Conservation (phyloP, 106 monocot species). For the Platanthera guangdongensis region DNA sequence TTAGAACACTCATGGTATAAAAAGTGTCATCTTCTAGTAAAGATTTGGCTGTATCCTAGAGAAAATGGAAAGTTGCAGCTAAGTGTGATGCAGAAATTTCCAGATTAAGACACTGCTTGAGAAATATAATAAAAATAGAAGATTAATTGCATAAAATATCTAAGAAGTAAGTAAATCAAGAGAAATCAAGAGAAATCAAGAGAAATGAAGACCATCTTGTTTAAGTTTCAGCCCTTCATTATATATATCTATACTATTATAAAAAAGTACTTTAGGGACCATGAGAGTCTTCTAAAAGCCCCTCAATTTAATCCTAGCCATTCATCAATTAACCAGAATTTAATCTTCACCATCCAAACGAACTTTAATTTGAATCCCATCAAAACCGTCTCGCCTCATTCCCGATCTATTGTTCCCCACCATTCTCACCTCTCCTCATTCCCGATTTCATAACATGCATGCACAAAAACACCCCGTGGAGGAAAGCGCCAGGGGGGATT, state of each 20-base stretch:
- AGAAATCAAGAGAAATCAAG: background rate
- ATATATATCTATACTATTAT: background rate
- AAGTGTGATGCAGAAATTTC: background rate
- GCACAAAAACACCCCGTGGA: too few species aligned
- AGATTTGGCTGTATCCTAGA: slow-evolving; percentile 83
- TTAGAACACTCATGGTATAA: slow-evolving; percentile 74
- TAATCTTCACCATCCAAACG: too few species aligned
- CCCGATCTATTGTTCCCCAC: too few species aligned
- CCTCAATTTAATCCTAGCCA: too few species aligned
- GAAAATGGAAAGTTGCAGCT: background rate
- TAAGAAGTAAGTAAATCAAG: background rate
- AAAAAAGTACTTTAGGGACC: background rate
- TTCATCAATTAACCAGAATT: too few species aligned
- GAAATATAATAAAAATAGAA: background rate
- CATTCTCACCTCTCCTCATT: too few species aligned
- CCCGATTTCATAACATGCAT: too few species aligned
- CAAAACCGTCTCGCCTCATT: too few species aligned
- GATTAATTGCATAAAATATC: background rate
- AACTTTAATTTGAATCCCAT: too few species aligned
- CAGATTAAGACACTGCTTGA: background rate
- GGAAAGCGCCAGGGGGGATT: too few species aligned
- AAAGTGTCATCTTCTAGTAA: slow-evolving; percentile 95
- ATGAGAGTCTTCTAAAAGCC: too few species aligned
- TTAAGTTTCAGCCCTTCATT: background rate
- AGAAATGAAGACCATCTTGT: background rate